These are phyloP conservation scores for Ramularia endophylla DNA, from an alignment of 2,329 filamentous ascomycete genomes.

Conservation along the genomic window DNA sequence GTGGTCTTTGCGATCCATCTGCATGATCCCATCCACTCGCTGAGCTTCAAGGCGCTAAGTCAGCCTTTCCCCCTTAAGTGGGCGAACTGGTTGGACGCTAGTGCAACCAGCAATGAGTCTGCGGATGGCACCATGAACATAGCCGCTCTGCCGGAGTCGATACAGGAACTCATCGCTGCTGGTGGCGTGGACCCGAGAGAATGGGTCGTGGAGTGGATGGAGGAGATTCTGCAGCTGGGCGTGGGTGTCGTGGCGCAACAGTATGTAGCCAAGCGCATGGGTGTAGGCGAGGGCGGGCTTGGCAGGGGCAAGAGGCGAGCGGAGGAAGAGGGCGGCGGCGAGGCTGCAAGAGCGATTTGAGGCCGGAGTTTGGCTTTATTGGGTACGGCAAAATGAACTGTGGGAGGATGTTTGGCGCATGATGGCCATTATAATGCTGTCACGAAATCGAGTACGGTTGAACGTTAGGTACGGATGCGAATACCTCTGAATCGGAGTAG, in stretches of 20 bases:
- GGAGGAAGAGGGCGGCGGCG: constrained; percentile 51
- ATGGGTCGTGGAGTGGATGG: constrained; percentile 97
- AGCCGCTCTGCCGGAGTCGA: constrained; percentile 67
- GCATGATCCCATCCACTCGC: constrained; percentile 83
- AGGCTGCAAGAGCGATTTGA: constrained; percentile 51
- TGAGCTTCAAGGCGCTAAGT: constrained; percentile 76
- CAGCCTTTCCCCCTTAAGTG: constrained; percentile 80
- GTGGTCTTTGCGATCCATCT: constrained; percentile 73
- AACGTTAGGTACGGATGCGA: no score
- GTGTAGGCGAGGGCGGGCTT: constrained; percentile 75
- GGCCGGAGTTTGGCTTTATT: no score
- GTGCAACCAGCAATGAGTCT: constrained; percentile 32
- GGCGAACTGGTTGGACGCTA: constrained; percentile 85
- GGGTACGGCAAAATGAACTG: background rate
- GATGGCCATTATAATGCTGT: background rate
- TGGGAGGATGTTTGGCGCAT: no score
- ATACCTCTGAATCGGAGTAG: no score
- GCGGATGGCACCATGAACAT: constrained; percentile 34
- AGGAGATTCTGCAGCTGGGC: constrained; percentile 72
- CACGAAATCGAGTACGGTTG: no score
- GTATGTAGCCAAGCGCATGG: constrained; percentile 93
- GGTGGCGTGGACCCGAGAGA: constrained; percentile 84
- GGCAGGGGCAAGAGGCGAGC: constrained; percentile 53
- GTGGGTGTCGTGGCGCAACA: constrained; percentile 86
- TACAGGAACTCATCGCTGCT: constrained; percentile 70